These are phyloP conservation scores for Pholiota conissans DNA, from an alignment of 768 basidiomycete genomes.

Conservation along the genomic window DNA sequence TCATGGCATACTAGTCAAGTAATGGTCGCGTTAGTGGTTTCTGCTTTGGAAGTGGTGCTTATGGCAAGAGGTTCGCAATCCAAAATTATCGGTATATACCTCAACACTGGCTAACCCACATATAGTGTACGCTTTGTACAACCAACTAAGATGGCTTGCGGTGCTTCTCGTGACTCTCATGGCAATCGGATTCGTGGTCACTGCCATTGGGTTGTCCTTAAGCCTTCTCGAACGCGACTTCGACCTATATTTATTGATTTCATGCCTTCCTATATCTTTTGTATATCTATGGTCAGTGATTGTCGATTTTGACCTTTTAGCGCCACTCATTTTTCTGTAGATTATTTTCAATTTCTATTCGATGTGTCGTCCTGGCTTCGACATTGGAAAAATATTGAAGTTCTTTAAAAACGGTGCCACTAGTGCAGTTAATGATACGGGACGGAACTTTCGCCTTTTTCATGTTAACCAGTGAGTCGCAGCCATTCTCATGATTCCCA, in stretches of 20 bases:
- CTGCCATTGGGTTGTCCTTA: slow-evolving; percentile 17
- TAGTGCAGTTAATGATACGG: slow-evolving; percentile 23
- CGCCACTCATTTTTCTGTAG: slow-evolving; percentile 5
- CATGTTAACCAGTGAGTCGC: slow-evolving; percentile 18
- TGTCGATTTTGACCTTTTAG: background rate
- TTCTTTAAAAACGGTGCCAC: slow-evolving; percentile 19
- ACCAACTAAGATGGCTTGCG: slow-evolving; percentile 20
- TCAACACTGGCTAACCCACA: background rate
- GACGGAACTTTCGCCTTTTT: slow-evolving; percentile 25
- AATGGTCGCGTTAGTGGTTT: slow-evolving; percentile 21
- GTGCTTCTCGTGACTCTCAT: slow-evolving; percentile 20
- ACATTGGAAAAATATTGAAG: slow-evolving; percentile 21
- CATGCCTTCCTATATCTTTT: slow-evolving; percentile 21
- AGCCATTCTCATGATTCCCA: background rate
- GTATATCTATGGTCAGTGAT: slow-evolving; percentile 22
- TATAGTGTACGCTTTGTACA: slow-evolving; percentile 31
- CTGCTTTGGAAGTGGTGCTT: slow-evolving; percentile 28
- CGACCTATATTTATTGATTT: slow-evolving; percentile 9
- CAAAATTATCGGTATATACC: no score
- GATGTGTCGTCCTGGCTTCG: slow-evolving; percentile 18
- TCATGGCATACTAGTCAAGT: slow-evolving; percentile 27
- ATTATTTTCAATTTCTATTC: slow-evolving; percentile 20
- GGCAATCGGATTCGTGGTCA: slow-evolving; percentile 18
- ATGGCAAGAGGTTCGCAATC: slow-evolving; percentile 27
- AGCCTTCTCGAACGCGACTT: slow-evolving; percentile 15